A percentile compares a stretch with the other conserved stretches of the same genome.
Evolutionary conservation across 2,329 filamentous ascomycete species (phyloP).

Genomic region (Gaeumannomyces tritici): DNA sequence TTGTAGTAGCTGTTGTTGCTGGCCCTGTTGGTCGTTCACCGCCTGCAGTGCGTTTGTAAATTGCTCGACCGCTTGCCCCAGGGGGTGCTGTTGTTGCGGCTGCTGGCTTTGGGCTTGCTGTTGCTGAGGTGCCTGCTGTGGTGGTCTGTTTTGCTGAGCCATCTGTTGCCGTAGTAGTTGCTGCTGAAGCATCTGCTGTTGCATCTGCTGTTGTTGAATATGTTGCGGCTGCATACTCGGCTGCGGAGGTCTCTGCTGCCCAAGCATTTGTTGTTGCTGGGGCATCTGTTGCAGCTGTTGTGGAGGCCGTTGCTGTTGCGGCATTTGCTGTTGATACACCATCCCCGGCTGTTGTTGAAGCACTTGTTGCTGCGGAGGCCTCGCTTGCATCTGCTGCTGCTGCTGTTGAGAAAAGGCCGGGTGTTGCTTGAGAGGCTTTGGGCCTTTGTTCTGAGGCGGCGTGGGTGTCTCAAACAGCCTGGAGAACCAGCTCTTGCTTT

Average conservation of each 20-base stretch:
- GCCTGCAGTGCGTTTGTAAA: not conserved
- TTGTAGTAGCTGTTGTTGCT: not conserved
- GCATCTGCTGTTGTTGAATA: too few species aligned
- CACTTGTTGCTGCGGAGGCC: not conserved
- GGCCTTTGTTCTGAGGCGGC: not conserved
- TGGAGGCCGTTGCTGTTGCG: not conserved
- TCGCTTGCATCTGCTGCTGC: not conserved
- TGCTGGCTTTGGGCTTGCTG: not conserved
- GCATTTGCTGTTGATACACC: not conserved
- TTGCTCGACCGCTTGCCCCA: not conserved
- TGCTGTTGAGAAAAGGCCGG: not conserved
- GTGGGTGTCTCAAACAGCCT: not conserved
- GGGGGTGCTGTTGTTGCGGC: not conserved
- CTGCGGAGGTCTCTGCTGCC: not conserved
- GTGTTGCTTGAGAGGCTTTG: not conserved
- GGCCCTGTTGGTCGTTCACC: not conserved
- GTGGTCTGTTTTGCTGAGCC: not conserved
- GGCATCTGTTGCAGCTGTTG: not conserved
- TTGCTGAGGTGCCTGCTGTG: not conserved
- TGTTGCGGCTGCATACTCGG: not conserved
- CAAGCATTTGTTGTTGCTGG: not conserved
- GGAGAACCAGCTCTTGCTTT: not conserved
- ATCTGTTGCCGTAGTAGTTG: not conserved
- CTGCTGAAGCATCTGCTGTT: not conserved
- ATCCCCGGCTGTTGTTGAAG: not conserved